Conservation (phyloP, 2,329 filamentous ascomycete species). For the Phialemoniopsis sp. region DNA sequence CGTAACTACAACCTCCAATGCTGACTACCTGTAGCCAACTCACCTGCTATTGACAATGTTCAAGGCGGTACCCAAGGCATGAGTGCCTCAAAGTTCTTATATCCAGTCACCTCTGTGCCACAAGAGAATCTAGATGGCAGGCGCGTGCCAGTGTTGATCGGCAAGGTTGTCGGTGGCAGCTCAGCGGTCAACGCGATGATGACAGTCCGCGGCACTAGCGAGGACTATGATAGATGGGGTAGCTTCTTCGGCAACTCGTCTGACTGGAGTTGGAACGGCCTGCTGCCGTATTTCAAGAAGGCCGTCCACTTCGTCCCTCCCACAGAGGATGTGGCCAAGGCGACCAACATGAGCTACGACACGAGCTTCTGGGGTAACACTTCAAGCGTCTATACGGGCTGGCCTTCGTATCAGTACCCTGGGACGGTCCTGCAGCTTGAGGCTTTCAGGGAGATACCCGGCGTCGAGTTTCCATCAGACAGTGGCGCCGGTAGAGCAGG, state of each 20-base stretch:
- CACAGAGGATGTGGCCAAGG: slow-evolving; percentile 10
- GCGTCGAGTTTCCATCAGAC: slow-evolving; percentile 30
- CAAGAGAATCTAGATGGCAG: slow-evolving; percentile 17
- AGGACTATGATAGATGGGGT: slow-evolving; percentile 28
- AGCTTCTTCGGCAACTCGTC: slow-evolving; percentile 16
- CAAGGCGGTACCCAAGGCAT: slow-evolving; percentile 11
- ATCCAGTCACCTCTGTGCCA: slow-evolving; percentile 19
- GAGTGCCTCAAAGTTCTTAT: slow-evolving; percentile 12
- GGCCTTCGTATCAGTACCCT: slow-evolving; percentile 30
- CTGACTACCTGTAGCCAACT: slow-evolving; percentile 9
- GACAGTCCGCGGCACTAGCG: slow-evolving; percentile 22
- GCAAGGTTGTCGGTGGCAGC: slow-evolving; percentile 28
- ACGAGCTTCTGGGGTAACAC: slow-evolving; percentile 26
- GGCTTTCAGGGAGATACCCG: slow-evolving; percentile 29
- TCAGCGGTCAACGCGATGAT: slow-evolving; percentile 30
- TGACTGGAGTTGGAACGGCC: slow-evolving; percentile 14
- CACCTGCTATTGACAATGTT: slow-evolving; percentile 11
- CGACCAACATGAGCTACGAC: slow-evolving; percentile 25
- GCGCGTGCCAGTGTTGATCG: slow-evolving; percentile 14
- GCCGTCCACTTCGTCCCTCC: slow-evolving; percentile 13
- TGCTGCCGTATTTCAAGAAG: slow-evolving; percentile 26
- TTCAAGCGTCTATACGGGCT: slow-evolving; percentile 26
- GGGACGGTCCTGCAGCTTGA: slow-evolving; percentile 21
- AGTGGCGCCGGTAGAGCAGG: slow-evolving; percentile 32
- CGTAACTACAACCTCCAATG: background rate